These are phyloP conservation scores for Kregervanrija fluxuum DNA, from an alignment of 805 yeast genomes.

Conservation along the genomic window DNA sequence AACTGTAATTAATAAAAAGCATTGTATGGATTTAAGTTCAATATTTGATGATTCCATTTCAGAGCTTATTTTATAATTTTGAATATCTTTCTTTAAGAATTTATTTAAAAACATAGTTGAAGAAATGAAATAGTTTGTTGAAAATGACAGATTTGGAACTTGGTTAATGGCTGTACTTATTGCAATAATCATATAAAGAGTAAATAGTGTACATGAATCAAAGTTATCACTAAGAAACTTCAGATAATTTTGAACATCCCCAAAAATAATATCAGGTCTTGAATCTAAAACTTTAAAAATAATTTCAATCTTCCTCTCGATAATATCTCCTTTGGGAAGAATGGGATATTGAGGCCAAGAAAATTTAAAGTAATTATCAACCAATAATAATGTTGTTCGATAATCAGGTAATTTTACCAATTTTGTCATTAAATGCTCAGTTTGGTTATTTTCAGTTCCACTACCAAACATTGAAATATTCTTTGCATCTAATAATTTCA, in stretches of 20 bases:
- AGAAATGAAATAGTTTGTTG: slow-evolving; percentile 4
- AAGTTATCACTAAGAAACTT: slow-evolving; percentile 1
- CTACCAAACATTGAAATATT: slow-evolving; percentile 11
- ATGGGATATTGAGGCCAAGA: slow-evolving; percentile 16
- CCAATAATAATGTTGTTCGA: background rate
- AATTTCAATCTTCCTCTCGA: slow-evolving; percentile 2
- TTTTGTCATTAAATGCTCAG: background rate
- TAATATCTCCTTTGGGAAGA: slow-evolving; percentile 5
- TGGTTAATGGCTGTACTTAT: slow-evolving; percentile 10
- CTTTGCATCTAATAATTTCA: slow-evolving; percentile 2
- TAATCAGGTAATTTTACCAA: slow-evolving; percentile 4
- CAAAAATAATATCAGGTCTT: background rate
- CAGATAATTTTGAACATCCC: slow-evolving; percentile 1
- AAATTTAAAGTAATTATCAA: slow-evolving; percentile 9
- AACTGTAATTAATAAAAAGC: slow-evolving; percentile 29
- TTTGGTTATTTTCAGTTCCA: background rate
- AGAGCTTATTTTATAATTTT: slow-evolving; percentile 1
- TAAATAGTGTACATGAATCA: slow-evolving; percentile 11
- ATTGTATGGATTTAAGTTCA: slow-evolving; percentile 32
- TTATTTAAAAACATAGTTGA: slow-evolving; percentile 12
- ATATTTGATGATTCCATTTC: slow-evolving; percentile 1
- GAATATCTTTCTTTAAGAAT: slow-evolving; percentile 4
- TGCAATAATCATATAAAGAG: slow-evolving; percentile 11
- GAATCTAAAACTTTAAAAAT: slow-evolving; percentile 4
- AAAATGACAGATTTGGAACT: too few relatives aligned